A percentile compares a stretch with the other conserved stretches of the same genome.
phyloP scores from a whole-genome alignment of 805 yeast genomes.

The Wickerhamiella vanderwaltii region DNA sequence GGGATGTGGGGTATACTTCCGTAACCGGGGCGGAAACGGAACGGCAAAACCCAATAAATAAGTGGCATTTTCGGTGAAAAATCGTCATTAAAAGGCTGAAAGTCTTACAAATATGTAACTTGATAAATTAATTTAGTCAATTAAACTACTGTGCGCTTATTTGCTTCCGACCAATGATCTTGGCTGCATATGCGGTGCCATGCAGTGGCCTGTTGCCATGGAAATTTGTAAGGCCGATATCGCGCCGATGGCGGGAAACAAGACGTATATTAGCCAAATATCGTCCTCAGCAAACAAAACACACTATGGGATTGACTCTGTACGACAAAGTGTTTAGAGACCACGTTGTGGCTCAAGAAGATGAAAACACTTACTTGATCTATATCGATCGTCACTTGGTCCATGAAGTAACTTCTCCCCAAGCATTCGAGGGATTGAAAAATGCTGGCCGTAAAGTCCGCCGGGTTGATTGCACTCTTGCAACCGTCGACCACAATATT shows the following conservation, averaged over 20 bases:
- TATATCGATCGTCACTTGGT: constrained; percentile 96
- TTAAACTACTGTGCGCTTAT: too few relatives aligned
- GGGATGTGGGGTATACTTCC: too few relatives aligned
- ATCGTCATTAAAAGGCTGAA: too few relatives aligned
- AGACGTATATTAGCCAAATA: background rate
- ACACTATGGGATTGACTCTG: constrained; percentile 41
- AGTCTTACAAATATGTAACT: too few relatives aligned
- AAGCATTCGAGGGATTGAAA: constrained; percentile 91
- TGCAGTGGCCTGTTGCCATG: background rate
- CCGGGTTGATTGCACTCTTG: constrained; percentile 82
- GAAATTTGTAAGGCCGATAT: constrained; percentile 5
- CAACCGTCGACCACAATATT: constrained; percentile 94
- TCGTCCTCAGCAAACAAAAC: background rate
- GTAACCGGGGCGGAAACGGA: too few relatives aligned
- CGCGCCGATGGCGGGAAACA: constrained; percentile 5
- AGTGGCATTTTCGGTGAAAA: too few relatives aligned
- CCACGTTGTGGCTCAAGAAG: constrained; percentile 84
- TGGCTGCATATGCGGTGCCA: background rate
- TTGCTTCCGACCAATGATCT: background rate
- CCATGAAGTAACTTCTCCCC: constrained; percentile 98
- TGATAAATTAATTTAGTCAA: too few relatives aligned
- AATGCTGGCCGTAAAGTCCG: constrained; percentile 83
- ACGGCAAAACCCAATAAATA: too few relatives aligned
- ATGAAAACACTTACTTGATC: constrained; percentile 71
- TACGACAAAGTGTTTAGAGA: constrained; percentile 95